phyloP scores from a whole-genome alignment of 305 asterid species.

The Fraxinus ornus region DNA sequence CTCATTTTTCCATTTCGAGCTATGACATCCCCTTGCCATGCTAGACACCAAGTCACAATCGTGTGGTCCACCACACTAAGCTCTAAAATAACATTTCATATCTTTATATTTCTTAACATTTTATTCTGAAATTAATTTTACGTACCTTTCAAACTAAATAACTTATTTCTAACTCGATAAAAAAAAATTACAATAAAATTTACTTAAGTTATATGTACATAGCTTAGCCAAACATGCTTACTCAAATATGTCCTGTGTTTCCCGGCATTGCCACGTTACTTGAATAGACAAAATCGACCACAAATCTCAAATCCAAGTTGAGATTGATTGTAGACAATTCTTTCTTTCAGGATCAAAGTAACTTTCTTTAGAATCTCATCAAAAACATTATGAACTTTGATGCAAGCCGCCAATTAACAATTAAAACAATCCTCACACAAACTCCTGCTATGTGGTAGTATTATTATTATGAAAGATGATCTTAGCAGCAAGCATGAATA shows the following conservation, averaged over 20 bases:
- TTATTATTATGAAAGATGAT: not conserved
- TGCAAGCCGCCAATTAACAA: not conserved
- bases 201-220: not conserved
- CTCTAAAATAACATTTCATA: not conserved
- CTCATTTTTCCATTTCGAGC: no score
- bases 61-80: no score
- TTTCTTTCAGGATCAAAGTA: not conserved
- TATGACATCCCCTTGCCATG: no score
- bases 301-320: not conserved
- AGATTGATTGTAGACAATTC: not conserved
- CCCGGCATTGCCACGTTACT: not conserved
- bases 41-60: no score
- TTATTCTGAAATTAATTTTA: not conserved
- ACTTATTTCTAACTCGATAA: not conserved
- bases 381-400: not conserved
- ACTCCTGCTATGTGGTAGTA: not conserved
- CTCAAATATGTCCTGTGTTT: not conserved
- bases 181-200: not conserved
- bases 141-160: not conserved
- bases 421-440: not conserved
- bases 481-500: conserved; percentile 6
- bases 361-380: not conserved
- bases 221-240: not conserved
- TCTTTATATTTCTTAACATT: not conserved
- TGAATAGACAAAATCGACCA: not conserved